Evolutionary conservation across 495 filamentous ascomycete genomes (phyloP).

Genomic region (Aspergillus funiculosus): DNA sequence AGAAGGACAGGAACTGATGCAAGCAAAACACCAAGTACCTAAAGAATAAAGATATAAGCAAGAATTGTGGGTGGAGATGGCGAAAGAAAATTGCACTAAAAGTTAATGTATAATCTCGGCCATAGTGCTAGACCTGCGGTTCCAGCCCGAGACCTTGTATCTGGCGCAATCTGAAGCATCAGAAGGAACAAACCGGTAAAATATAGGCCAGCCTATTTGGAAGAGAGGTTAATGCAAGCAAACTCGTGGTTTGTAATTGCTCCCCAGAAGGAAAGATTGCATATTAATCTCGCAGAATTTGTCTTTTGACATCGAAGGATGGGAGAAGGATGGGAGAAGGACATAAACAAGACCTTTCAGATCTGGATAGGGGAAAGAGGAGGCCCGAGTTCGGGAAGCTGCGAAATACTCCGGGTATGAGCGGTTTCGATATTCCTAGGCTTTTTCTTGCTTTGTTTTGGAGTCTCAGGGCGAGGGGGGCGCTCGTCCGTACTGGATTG

Average conservation of each 20-base stretch:
- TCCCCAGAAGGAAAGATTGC: too few relatives aligned
- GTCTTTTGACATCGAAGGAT: too few relatives aligned
- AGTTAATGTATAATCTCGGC: slow-evolving; percentile 5
- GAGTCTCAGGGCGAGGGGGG: slow-evolving; percentile 28
- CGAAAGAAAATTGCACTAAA: slow-evolving; percentile 1
- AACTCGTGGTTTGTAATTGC: neutral
- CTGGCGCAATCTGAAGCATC: neutral
- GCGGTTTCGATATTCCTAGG: slow-evolving; percentile 37
- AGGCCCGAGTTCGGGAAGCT: slow-evolving; percentile 60
- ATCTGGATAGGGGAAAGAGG: slow-evolving; percentile 66
- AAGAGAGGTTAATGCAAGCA: neutral
- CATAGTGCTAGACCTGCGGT: slow-evolving; percentile 17
- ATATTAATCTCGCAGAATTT: too few relatives aligned
- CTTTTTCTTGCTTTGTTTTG: slow-evolving; percentile 31
- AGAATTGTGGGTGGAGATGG: neutral
- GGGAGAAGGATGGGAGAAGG: too few relatives aligned
- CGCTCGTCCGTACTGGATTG: slow-evolving; percentile 35
- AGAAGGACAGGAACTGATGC: neutral
- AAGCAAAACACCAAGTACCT: slow-evolving; percentile 3
- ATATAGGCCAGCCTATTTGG: slow-evolving; percentile 18
- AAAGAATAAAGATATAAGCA: neutral
- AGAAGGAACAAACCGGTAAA: slow-evolving; percentile 1
- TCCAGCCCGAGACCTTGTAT: slow-evolving; percentile 18
- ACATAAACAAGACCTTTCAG: slow-evolving; percentile 13
- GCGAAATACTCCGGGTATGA: slow-evolving; percentile 39